Base-by-base conservation (phyloP, 768 basidiomycete genomes). In the Xerocomus spinulosus region DNA sequence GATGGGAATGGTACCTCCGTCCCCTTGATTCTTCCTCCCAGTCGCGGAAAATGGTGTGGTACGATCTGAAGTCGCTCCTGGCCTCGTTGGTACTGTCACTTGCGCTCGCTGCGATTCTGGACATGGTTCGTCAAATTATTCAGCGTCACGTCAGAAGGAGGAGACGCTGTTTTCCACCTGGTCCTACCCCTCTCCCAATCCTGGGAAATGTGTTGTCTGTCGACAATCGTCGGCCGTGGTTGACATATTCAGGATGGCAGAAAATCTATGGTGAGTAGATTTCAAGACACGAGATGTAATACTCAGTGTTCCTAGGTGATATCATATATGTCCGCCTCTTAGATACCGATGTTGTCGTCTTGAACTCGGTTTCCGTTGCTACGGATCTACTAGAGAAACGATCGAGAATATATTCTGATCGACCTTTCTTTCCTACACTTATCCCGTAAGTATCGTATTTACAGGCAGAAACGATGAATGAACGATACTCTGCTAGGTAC, bases 161-260 rank as follows among this genome's bases (percentile, higher is more conserved):
- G 9, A 21, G 23, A 0, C 39, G 24, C n/a, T 28, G 36, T 18
- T 36, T 44, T 7, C 52, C 52, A 4, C 51, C 51, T 2, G 51
- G 51, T 41, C 52, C 52, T 15, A 29, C 43, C 20, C 21, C 43
- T 13, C 15, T 50, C 17, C 48, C 48, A 4, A 7, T 53, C n/a
- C 9, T 53, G 14, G 44, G 52, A 14, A 49, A 32, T 21, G 25
- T 24, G n/a, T 24, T 53, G 17, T 29, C 38, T 9, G 3, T 46
- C 8, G 20, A 53, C 25, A 8, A 32, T 15, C 10, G 8, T 34
- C 18, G 7, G 17, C 44, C 18, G 30, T 48, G 48, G 40, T 29
- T 32, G 41, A 49, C 52, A 9, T 54, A 54, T n/a, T 41, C 40
- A 9, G 42, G 35, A 13, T 54, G 53, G 49, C 35, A 34, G 12